Evolutionary conservation across 2,329 filamentous ascomycete species (phyloP).

Genomic region (Rhynchosporium graminicola): DNA sequence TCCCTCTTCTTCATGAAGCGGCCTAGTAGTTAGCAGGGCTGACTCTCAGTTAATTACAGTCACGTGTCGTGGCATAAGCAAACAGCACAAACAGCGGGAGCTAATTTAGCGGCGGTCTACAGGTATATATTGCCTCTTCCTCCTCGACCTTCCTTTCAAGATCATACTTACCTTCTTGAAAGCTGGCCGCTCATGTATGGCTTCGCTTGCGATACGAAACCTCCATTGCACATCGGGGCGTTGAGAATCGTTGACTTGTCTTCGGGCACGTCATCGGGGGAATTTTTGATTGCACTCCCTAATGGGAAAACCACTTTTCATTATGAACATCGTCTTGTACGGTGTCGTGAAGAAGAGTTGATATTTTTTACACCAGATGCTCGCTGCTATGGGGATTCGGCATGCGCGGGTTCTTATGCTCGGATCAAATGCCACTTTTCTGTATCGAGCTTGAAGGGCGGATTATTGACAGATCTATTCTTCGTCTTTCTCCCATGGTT

Average conservation of each 20-base stretch:
- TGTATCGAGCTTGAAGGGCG: too few relatives aligned
- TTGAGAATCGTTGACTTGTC: constrained; percentile 43
- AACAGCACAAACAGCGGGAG: constrained; percentile 1
- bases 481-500: too few relatives aligned
- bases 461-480: too few relatives aligned
- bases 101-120: too few relatives aligned
- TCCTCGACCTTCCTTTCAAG: constrained; percentile 31
- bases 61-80: neutral
- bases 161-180: constrained; percentile 44
- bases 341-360: constrained; percentile 19
- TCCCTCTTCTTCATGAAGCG: neutral
- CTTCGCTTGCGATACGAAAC: constrained; percentile 42
- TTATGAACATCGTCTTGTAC: constrained; percentile 39
- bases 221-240: constrained; percentile 60
- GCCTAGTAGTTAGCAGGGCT: too few relatives aligned
- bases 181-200: constrained; percentile 37
- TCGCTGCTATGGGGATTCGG: neutral
- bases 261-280: constrained; percentile 40
- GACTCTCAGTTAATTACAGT: neutral
- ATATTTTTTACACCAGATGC: neutral
- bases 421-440: too few relatives aligned
- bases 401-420: too few relatives aligned
- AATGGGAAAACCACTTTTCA: constrained; percentile 40
- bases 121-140: constrained; percentile 17
- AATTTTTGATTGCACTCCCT: constrained; percentile 42